phyloP scores from a whole-genome alignment of 1,284 basidiomycete species.

The Hypsizygus ulmarius region DNA sequence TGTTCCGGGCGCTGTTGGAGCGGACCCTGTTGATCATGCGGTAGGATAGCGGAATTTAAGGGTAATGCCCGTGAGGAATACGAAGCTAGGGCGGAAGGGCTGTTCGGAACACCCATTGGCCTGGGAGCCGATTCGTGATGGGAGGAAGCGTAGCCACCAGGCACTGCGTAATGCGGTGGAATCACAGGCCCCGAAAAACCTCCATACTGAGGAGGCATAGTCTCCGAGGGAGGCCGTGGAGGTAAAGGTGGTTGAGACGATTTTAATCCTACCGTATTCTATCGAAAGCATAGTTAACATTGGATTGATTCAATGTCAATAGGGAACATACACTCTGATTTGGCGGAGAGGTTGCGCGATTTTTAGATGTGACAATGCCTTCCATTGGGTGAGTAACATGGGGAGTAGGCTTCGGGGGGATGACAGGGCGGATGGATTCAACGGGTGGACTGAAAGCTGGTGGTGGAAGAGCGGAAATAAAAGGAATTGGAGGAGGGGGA shows the following conservation, averaged over 20 bases:
- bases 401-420: slow-evolving; percentile 44
- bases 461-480: slow-evolving; percentile 8
- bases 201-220: slow-evolving; percentile 16
- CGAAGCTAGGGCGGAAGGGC: slow-evolving; percentile 10
- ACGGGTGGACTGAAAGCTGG: slow-evolving; percentile 16
- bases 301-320: background rate
- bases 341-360: slow-evolving; percentile 1
- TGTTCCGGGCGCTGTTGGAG: slow-evolving; percentile 15
- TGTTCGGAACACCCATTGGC: slow-evolving; percentile 10
- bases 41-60: slow-evolving; percentile 19
- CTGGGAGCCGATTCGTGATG: slow-evolving; percentile 7
- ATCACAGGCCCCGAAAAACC: slow-evolving; percentile 9
- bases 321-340: slow-evolving; percentile 9
- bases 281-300: slow-evolving; percentile 1
- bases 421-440: slow-evolving; percentile 35
- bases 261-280: background rate
- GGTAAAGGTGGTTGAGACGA: slow-evolving; percentile 13
- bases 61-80: slow-evolving; percentile 3
- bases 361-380: slow-evolving; percentile 1
- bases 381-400: slow-evolving; percentile 14
- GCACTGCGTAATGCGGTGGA: slow-evolving; percentile 11
- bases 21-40: slow-evolving; percentile 24
- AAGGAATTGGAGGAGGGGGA: slow-evolving; percentile 26
- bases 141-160: background rate
- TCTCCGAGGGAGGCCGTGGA: slow-evolving; percentile 11